Percentiles rank a stretch among this genome's conserved stretches.
Evolutionary conservation across 805 yeast species (phyloP).

Genomic region (Saturnispora dispora): DNA sequence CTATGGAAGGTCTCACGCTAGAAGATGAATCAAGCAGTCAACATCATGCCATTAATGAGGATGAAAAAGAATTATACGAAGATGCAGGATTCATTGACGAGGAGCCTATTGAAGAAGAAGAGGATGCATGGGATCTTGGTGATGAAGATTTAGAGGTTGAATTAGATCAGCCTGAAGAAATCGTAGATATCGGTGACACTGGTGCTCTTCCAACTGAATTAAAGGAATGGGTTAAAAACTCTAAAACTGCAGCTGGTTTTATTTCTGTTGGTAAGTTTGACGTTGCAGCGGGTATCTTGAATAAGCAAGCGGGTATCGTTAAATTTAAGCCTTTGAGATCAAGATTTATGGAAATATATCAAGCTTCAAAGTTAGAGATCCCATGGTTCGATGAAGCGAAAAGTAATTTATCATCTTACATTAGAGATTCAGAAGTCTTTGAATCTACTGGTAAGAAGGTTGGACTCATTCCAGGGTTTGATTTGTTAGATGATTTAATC

Average conservation of each 20-base stretch:
- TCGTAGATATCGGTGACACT: slow-evolving; percentile 20
- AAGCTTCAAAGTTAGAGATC: slow-evolving; percentile 65
- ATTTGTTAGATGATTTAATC: slow-evolving; percentile 48
- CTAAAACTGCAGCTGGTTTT: slow-evolving; percentile 83
- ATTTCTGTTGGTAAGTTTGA: slow-evolving; percentile 96
- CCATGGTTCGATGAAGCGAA: slow-evolving; percentile 55
- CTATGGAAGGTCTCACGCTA: slow-evolving; percentile 54
- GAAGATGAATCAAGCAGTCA: slow-evolving; percentile 15
- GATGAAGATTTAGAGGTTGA: slow-evolving; percentile 64
- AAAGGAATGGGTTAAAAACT: slow-evolving; percentile 77
- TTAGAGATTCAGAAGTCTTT: slow-evolving; percentile 58
- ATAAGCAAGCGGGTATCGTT: slow-evolving; percentile 80
- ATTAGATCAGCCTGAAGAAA: slow-evolving; percentile 33
- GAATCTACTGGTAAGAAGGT: slow-evolving; percentile 38
- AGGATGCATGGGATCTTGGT: slow-evolving; percentile 53
- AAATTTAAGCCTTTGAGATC: slow-evolving; percentile 80
- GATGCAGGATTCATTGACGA: slow-evolving; percentile 25
- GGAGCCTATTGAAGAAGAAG: slow-evolving; percentile 40
- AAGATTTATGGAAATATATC: slow-evolving; percentile 78
- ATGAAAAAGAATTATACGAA: slow-evolving; percentile 14
- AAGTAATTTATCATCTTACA: slow-evolving; percentile 49
- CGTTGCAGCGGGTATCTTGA: slow-evolving; percentile 86
- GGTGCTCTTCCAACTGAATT: slow-evolving; percentile 44
- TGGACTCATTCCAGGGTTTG: slow-evolving; percentile 73
- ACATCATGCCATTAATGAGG: slow-evolving; percentile 17